These are phyloP conservation scores for Cadophora gregata DNA, from an alignment of 2,329 filamentous ascomycete genomes.

Conservation along the genomic window DNA sequence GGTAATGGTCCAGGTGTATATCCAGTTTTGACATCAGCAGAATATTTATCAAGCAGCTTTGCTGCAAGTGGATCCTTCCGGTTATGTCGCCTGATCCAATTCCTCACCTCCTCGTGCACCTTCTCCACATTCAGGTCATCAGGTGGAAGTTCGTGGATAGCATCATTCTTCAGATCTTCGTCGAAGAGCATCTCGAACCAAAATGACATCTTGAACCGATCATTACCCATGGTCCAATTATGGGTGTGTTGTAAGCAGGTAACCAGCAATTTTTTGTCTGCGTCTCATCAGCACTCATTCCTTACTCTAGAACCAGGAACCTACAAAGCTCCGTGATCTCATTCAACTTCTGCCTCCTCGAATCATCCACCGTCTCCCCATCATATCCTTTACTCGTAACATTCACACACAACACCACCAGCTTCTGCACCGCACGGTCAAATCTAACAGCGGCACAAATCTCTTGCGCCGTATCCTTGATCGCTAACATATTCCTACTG, in stretches of 20 bases:
- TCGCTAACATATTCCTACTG: slow-evolving; percentile 67
- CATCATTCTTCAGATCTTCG: slow-evolving; percentile 58
- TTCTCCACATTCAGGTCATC: slow-evolving; percentile 59
- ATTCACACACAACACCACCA: slow-evolving; percentile 69
- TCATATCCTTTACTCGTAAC: slow-evolving; percentile 72
- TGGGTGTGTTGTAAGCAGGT: slow-evolving; percentile 70
- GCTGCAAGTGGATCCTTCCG: slow-evolving; percentile 62
- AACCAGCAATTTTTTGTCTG: slow-evolving; percentile 70
- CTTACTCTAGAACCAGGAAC: slow-evolving; percentile 36
- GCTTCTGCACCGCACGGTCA: slow-evolving; percentile 69
- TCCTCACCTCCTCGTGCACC: slow-evolving; percentile 64
- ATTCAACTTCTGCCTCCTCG: slow-evolving; percentile 60
- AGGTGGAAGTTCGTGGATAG: slow-evolving; percentile 54
- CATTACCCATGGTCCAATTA: slow-evolving; percentile 73
- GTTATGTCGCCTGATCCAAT: slow-evolving; percentile 68
- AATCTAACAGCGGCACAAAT: slow-evolving; percentile 68
- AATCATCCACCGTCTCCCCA: slow-evolving; percentile 64
- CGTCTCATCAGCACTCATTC: background rate
- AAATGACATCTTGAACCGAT: slow-evolving; percentile 73
- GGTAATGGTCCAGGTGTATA: slow-evolving; percentile 45
- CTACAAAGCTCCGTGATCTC: slow-evolving; percentile 70
- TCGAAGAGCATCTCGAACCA: slow-evolving; percentile 72
- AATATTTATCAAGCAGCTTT: slow-evolving; percentile 61
- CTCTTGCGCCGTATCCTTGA: slow-evolving; percentile 69
- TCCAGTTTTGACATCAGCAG: slow-evolving; percentile 41